These are phyloP conservation scores for Hygrophoropsis aurantiaca DNA, from an alignment of 768 basidiomycete species.

Conservation along the genomic window DNA sequence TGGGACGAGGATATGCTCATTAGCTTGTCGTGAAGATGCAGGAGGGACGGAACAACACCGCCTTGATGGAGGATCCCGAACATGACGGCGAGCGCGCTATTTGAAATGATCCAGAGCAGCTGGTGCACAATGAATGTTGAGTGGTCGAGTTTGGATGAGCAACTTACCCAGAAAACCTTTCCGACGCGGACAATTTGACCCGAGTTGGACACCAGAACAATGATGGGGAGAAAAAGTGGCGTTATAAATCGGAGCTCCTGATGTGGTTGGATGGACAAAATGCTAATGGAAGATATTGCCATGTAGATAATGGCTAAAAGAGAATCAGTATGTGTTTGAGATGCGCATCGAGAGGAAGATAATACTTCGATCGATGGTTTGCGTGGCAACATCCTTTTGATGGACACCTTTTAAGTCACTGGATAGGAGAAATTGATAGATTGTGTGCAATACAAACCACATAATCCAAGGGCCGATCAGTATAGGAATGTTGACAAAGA, in stretches of 20 bases:
- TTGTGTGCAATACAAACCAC: constrained; percentile 16
- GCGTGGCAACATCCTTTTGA: too few relatives aligned
- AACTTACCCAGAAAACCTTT: constrained; percentile 32
- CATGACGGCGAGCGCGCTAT: constrained; percentile 25
- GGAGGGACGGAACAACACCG: constrained; percentile 39
- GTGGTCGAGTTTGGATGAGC: neutral
- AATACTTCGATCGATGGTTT: constrained; percentile 3
- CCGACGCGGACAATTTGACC: constrained; percentile 23
- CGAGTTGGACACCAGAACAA: constrained; percentile 27
- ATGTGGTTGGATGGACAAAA: constrained; percentile 36
- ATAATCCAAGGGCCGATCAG: constrained; percentile 35
- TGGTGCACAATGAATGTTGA: constrained; percentile 6
- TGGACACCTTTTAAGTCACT: constrained; percentile 2
- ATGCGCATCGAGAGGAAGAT: too few relatives aligned
- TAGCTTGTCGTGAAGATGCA: constrained; percentile 29
- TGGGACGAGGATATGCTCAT: constrained; percentile 1
- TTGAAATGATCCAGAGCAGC: constrained; percentile 29
- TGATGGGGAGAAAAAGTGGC: constrained; percentile 33
- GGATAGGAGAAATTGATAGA: constrained; percentile 1
- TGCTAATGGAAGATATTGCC: constrained; percentile 24
- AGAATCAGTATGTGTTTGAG: neutral
- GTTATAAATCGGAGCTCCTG: constrained; percentile 40
- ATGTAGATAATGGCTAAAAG: constrained; percentile 29
- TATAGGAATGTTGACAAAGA: constrained; percentile 39
- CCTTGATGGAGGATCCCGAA: constrained; percentile 42